Evolutionary conservation across 352 stramenopile genomes (phyloP), one percentile per base, ranked within the genome.

Genomic region (Paralagenidium karlingii): DNA sequence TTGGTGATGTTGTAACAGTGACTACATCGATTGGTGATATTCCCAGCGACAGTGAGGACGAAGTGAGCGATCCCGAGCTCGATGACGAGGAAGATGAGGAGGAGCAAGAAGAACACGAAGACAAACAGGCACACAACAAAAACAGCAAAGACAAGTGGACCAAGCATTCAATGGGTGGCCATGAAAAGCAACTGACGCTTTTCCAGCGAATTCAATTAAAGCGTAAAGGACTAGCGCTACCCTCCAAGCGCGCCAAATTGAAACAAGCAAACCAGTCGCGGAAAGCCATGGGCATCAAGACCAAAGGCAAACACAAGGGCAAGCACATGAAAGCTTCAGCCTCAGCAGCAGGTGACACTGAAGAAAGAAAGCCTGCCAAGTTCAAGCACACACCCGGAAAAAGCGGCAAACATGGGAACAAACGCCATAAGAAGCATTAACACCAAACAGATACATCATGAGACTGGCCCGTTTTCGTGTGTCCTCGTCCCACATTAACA

Each of bases 171-270:
- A n/a, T n/a, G n/a, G n/a, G n/a, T n/a, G n/a, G n/a, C n/a, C n/a
- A n/a, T n/a, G 68, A 84, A 42, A 60, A 79, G 49, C 66, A 85
- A 22, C 44, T 91, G 30, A 82, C 73, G 32, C 51, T 92, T 15
- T 92, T 92, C 55, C 79, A 92, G 63, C 74, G 77, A 53, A 87
- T 92, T 69, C 76, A 90, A 58, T 67, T 76, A 37, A 76, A 92
- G 52, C 79, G 79, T 27, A 69, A 71, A 41, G 79, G 79, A 34
- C 67, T 87, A 30, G 76, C 79, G 40, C 48, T 92, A 25, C 79
- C 79, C 12, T 70, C 69, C 26, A 92, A 92, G 56, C 70, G 75
- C 16, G 62, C 76, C 26, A 92, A 92, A 53, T 59, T 92, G 33
- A 88, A 88, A 49, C 64, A 82, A 21, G 76, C 71, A 8, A 69